A percentile compares a stretch with the other conserved stretches of the same genome.
phyloP scores from a whole-genome alignment of 169 alveolate species.

The Nephromyces sp. region DNA sequence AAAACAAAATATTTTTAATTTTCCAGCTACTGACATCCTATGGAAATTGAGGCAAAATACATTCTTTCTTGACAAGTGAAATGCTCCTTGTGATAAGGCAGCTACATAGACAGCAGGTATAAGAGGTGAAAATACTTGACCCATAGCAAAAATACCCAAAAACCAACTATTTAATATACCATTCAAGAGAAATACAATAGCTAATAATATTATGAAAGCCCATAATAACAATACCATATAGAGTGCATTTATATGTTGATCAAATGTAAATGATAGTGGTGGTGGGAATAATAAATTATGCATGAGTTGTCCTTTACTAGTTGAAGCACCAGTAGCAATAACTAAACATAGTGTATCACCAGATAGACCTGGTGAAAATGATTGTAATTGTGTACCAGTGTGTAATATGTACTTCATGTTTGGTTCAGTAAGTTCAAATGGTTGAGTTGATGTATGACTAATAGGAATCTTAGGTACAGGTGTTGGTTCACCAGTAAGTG shows the following conservation, averaged over 20 bases:
- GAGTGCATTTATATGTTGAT: conserved; percentile 37
- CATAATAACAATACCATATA: conserved; percentile 23
- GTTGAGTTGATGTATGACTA: not conserved
- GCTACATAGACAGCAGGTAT: not conserved
- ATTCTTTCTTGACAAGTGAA: not conserved
- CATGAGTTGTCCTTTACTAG: conserved; percentile 68
- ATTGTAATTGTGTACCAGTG: not conserved
- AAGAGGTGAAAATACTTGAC: not conserved
- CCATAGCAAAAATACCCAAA: not conserved
- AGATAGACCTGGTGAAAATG: not conserved
- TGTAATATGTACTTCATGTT: not conserved
- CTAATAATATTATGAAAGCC: conserved; percentile 18
- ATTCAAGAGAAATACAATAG: not conserved
- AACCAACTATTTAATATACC: not conserved
- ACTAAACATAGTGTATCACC: conserved; percentile 41
- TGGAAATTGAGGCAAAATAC: not conserved
- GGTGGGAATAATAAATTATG: conserved; percentile 68
- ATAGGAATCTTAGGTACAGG: conserved; percentile 59
- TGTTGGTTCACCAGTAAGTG: conserved; percentile 74
- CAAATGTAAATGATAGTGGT: conserved; percentile 28
- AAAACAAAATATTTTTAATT: conserved; percentile 62
- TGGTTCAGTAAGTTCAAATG: not conserved
- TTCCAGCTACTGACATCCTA: conserved; percentile 85
- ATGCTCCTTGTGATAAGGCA: not conserved
- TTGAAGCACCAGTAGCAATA: conserved; percentile 58